Percentiles rank a stretch among this genome's conserved stretches.
These are phyloP conservation scores for Raffaelea albimanens DNA, from an alignment of 2,329 filamentous ascomycete genomes.

Conservation along the genomic window DNA sequence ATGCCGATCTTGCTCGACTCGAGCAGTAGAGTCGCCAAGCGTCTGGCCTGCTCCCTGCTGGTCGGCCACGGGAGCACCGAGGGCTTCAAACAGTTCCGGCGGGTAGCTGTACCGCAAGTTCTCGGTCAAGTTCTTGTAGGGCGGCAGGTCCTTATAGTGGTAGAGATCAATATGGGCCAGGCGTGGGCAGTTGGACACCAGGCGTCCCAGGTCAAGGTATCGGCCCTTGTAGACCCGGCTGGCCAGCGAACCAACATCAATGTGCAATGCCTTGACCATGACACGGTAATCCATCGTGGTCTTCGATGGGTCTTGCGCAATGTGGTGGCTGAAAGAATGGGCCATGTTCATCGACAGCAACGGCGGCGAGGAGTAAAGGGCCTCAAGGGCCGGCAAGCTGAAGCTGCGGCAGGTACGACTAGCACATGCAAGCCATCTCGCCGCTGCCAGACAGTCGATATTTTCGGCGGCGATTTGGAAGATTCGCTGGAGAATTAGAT, in stretches of 20 bases:
- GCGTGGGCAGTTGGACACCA: conserved; percentile 57
- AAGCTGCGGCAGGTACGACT: conserved; percentile 56
- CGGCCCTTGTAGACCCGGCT: conserved; percentile 41
- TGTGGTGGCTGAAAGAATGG: conserved; percentile 36
- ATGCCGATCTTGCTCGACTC: neutral
- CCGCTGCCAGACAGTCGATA: conserved; percentile 32
- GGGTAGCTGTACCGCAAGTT: conserved; percentile 63
- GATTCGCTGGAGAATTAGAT: conserved; percentile 59
- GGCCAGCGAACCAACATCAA: conserved; percentile 54
- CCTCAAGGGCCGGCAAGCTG: conserved; percentile 62
- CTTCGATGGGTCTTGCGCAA: conserved; percentile 41
- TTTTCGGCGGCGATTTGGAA: conserved; percentile 59
- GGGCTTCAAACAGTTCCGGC: conserved; percentile 50
- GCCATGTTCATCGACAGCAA: conserved; percentile 39
- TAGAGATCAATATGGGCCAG: conserved; percentile 63
- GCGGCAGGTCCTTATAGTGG: conserved; percentile 58
- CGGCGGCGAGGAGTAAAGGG: conserved; percentile 61
- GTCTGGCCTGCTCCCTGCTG: neutral
- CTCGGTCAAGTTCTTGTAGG: conserved; percentile 49
- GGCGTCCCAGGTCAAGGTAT: conserved; percentile 32
- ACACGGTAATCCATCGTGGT: conserved; percentile 54
- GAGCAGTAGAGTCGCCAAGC: neutral
- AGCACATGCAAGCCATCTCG: conserved; percentile 56
- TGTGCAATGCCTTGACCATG: conserved; percentile 60
- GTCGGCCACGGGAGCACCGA: conserved; percentile 35